A percentile compares a stretch with the other conserved stretches of the same genome.
phyloP scores from a whole-genome alignment of 2,329 filamentous ascomycete species.

The Apiospora pterosperma region DNA sequence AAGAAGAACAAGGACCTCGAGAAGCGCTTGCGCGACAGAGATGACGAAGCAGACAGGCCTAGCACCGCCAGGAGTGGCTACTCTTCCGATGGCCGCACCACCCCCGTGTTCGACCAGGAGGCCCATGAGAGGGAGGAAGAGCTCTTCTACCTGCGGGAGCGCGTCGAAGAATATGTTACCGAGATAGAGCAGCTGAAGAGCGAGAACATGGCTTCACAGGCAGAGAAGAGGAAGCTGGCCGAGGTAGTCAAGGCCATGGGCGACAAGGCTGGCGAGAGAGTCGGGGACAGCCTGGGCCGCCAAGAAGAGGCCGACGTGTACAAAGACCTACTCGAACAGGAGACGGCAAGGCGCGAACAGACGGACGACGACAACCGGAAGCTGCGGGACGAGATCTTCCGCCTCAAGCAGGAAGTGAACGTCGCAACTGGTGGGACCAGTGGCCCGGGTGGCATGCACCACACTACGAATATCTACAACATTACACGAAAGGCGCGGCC shows the following conservation, averaged over 20 bases:
- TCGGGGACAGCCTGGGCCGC: conserved; percentile 44
- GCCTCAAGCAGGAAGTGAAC: conserved; percentile 59
- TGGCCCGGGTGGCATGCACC: conserved; percentile 39
- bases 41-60: conserved; percentile 57
- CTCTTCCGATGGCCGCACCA: conserved; percentile 57
- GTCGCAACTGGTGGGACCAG: conserved; percentile 17
- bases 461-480: conserved; percentile 65
- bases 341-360: conserved; percentile 84
- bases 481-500: conserved; percentile 54
- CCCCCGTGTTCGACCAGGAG: conserved; percentile 55
- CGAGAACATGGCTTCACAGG: conserved; percentile 75
- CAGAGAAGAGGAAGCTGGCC: conserved; percentile 81
- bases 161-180: conserved; percentile 77
- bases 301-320: conserved; percentile 78
- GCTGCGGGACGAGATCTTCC: conserved; percentile 79
- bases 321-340: conserved; percentile 91
- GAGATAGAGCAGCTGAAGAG: conserved; percentile 80
- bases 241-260: conserved; percentile 66
- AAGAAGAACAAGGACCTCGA: conserved; percentile 83
- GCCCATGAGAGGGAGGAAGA: conserved; percentile 77
- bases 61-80: conserved; percentile 54
- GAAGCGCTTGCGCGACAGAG: conserved; percentile 61
- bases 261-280: conserved; percentile 40
- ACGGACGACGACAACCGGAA: conserved; percentile 84
- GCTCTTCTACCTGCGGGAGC: conserved; percentile 77